Conservation (phyloP, 495 filamentous ascomycete species). For the Collariella sp. region DNA sequence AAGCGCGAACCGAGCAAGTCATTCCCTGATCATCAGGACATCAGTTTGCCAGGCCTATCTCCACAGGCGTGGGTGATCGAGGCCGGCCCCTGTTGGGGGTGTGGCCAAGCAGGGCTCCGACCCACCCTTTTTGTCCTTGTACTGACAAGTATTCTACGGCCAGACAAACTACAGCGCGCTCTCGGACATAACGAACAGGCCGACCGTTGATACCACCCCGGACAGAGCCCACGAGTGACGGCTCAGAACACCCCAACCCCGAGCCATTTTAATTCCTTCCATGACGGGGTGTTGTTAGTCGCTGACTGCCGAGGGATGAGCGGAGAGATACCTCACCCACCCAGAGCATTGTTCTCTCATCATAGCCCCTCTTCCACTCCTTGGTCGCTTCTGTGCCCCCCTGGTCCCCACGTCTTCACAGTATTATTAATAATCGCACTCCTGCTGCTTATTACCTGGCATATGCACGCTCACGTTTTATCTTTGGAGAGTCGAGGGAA, state of each 20-base stretch:
- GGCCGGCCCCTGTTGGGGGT: neutral
- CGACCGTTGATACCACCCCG: conserved; percentile 22
- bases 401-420: neutral
- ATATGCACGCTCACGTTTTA: too few species aligned
- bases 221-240: neutral
- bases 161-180: conserved; percentile 10
- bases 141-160: neutral
- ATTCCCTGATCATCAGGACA: conserved; percentile 7
- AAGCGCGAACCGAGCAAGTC: neutral
- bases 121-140: conserved; percentile 12
- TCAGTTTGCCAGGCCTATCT: neutral
- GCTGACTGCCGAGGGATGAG: conserved; percentile 1
- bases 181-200: conserved; percentile 33
- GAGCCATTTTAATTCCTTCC: neutral
- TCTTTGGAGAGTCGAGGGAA: too few species aligned
- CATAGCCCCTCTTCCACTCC: too few species aligned
- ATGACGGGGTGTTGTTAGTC: neutral
- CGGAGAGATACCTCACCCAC: neutral
- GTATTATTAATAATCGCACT: conserved; percentile 7
- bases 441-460: too few species aligned
- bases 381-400: too few species aligned
- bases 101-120: conserved; percentile 1
- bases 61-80: conserved; percentile 2
- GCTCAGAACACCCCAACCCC: neutral
- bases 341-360: too few species aligned